Base-by-base conservation (phyloP, 495 filamentous ascomycete species). In the Echria macrotheca region DNA sequence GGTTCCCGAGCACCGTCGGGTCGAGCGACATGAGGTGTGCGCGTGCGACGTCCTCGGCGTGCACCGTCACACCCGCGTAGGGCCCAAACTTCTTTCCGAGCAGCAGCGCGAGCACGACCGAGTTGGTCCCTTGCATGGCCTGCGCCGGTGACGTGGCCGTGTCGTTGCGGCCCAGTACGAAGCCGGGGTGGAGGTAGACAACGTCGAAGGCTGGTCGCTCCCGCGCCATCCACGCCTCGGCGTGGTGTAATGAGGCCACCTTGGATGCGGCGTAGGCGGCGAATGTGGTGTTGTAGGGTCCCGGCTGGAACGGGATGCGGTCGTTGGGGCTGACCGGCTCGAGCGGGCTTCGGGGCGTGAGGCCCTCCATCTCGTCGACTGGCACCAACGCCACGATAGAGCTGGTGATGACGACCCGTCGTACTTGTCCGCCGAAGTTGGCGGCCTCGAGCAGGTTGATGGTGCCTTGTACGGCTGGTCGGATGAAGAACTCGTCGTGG, bases 391-490 rank as follows among this genome's bases (percentile, higher is more conserved):
- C 53, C 1, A 70, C 67, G 7, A 69, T 65, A 21, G 69, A 69
- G 45, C 71, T 73, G 22, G 73, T 76, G 47, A 73, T 64, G 22
- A 69, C 81, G 4, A 93, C 81, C 23, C 83, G 72, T 60, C 85
- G 85, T 31, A 94, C 58, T 11, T 56, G 57, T 10, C 80, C 84
- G 5, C 75, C 82, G 53, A 69, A 67, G 42, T 78, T 71, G 53
- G 89, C 78, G 1, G 84, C 79, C 44, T 84, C 80, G 35, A 94
- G 64, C 28, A 93, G 78, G 32, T 82, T 81, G 4, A 81, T 79
- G 6, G 89, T 94, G 29, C 87, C 86, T 51, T 79, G 81, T 52
- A 87, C 76, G 0, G 84, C 84, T 1, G 85, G 82, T 43, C 86
- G 81, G 31, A 91, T 61, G 55, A 88, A 79, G 63, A 83, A 80